phyloP scores from a whole-genome alignment of 1,139 yeast genomes.

The Saccharomyces pastorianus region DNA sequence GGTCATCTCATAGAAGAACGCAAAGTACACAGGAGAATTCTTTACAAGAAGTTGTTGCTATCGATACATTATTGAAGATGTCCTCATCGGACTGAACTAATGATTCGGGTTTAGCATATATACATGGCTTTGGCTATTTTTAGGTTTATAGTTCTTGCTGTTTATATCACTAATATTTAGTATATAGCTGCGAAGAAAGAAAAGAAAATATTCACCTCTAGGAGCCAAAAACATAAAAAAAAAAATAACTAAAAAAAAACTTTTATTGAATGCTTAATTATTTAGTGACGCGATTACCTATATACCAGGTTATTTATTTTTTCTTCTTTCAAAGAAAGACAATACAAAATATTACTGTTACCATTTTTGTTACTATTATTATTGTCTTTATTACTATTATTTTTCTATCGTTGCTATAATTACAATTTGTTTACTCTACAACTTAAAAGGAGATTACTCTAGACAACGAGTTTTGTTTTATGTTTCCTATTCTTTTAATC shows the following conservation, averaged over 20 bases:
- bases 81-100: not conserved
- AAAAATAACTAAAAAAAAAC: not conserved
- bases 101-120: not conserved
- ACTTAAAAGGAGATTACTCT: not conserved
- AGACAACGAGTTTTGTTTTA: not conserved
- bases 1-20: not conserved
- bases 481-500: constrained; percentile 38
- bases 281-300: not conserved
- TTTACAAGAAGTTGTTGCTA: not conserved
- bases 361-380: not conserved
- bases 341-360: not conserved
- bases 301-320: not conserved
- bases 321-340: not conserved
- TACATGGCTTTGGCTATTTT: not conserved
- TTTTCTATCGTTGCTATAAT: not conserved
- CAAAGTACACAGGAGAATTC: not conserved
- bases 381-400: not conserved
- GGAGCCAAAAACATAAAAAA: not conserved
- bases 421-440: not conserved
- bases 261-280: not conserved
- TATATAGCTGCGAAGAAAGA: not conserved
- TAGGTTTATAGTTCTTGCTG: not conserved
- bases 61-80: not conserved
- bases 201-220: not conserved
- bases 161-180: not conserved